These are phyloP conservation scores for Aspergillus nanangensis DNA, from an alignment of 495 filamentous ascomycete species.

Conservation along the genomic window DNA sequence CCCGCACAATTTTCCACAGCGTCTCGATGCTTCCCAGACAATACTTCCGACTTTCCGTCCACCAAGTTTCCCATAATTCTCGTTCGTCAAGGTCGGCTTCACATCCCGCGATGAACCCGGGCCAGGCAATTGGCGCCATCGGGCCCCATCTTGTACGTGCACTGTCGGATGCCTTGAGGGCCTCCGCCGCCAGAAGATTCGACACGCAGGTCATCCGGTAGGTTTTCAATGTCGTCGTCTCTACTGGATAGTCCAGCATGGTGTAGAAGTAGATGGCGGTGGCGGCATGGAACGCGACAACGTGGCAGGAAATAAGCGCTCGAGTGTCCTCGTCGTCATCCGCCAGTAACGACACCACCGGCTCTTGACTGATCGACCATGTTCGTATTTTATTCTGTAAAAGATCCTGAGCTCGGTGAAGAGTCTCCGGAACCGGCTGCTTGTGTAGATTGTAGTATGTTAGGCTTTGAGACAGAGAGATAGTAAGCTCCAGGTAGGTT, in stretches of 20 bases:
- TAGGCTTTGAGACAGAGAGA: background rate
- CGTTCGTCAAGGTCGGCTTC: constrained; percentile 4
- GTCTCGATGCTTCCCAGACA: constrained; percentile 3
- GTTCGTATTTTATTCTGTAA: background rate
- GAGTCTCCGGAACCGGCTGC: background rate
- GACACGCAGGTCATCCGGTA: constrained; percentile 4
- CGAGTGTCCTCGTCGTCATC: constrained; percentile 2
- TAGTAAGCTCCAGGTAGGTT: constrained; percentile 1
- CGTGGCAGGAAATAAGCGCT: constrained; percentile 4
- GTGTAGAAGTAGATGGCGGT: constrained; percentile 5
- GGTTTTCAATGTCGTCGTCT: background rate
- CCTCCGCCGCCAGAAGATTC: constrained; percentile 5
- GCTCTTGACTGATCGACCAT: constrained; percentile 1
- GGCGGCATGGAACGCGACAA: constrained; percentile 7
- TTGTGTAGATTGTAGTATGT: background rate
- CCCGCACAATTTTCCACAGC: constrained; percentile 1
- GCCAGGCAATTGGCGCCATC: constrained; percentile 8
- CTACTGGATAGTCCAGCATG: background rate
- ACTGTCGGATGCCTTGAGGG: background rate
- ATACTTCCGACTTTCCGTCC: constrained; percentile 1
- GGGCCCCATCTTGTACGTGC: background rate
- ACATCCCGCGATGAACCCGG: constrained; percentile 5
- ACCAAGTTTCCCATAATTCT: constrained; percentile 3
- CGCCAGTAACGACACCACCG: constrained; percentile 2
- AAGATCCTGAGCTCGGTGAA: background rate